Percentiles rank a stretch among this genome's conserved stretches.
These are phyloP conservation scores for Colletotrichum cuscutae DNA, from an alignment of 2,329 filamentous ascomycete genomes.

Conservation along the genomic window DNA sequence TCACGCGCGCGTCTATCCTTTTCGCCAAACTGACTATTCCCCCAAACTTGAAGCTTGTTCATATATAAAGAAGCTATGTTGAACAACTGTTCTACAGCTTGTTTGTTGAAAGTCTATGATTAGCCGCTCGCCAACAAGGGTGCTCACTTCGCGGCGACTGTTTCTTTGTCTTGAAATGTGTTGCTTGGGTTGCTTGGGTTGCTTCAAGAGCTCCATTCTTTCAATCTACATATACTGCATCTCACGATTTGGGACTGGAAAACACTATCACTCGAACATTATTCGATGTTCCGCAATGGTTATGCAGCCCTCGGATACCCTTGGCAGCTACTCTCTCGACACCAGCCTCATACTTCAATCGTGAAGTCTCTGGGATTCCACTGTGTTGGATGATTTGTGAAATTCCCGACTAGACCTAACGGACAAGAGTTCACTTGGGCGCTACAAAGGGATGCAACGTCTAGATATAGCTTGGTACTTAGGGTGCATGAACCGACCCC, in stretches of 20 bases:
- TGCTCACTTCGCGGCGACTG: background rate
- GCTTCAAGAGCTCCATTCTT: background rate
- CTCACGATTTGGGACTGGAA: background rate
- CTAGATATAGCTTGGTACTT: too few relatives aligned
- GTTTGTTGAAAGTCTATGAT: background rate
- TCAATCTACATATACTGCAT: background rate
- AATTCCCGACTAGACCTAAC: too few relatives aligned
- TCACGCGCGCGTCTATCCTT: background rate
- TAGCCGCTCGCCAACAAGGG: background rate
- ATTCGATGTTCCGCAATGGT: accelerated
- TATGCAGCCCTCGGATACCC: too few relatives aligned
- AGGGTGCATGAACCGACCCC: background rate
- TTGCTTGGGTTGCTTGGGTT: background rate
- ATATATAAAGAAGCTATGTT: background rate
- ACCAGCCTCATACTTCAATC: too few relatives aligned
- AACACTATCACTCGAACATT: too few relatives aligned
- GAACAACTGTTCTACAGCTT: background rate
- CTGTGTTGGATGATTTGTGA: too few relatives aligned
- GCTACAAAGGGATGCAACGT: too few relatives aligned
- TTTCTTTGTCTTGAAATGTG: background rate
- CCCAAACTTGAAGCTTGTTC: background rate
- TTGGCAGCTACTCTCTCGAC: too few relatives aligned
- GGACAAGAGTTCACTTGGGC: too few relatives aligned
- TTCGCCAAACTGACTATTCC: background rate
- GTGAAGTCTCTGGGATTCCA: too few relatives aligned